Percentiles rank a stretch among this genome's conserved stretches.
Conservation (phyloP, 2,329 filamentous ascomycete species). For the Colletotrichum chlorophyti region DNA sequence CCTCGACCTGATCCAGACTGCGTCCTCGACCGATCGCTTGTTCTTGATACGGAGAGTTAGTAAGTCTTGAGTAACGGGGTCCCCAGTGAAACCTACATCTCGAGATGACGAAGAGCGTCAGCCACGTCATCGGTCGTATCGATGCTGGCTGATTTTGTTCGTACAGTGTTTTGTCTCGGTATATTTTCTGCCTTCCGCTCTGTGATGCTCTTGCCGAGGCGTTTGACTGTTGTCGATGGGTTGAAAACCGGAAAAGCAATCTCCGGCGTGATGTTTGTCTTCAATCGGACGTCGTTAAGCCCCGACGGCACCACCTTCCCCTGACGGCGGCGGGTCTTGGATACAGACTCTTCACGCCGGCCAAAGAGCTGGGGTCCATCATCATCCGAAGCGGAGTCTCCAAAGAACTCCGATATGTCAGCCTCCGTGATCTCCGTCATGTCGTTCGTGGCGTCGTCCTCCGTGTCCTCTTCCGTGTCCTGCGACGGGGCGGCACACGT, state of each 20-base stretch:
- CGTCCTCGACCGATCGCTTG: neutral
- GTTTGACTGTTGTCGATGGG: neutral
- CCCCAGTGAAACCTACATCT: constrained; percentile 1
- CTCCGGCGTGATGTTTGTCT: neutral
- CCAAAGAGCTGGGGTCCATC: neutral
- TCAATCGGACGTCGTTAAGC: neutral
- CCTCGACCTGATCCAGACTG: neutral
- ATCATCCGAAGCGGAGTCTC: constrained; percentile 7
- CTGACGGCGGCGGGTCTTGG: neutral
- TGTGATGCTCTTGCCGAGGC: neutral
- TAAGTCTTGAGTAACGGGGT: neutral
- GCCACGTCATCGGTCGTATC: constrained; percentile 19
- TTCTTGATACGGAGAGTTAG: neutral
- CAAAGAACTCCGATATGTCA: constrained; percentile 21
- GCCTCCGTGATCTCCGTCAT: constrained; percentile 23
- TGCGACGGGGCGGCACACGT: neutral
- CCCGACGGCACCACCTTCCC: neutral
- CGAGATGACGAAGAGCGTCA: constrained; percentile 9
- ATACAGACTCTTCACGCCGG: neutral
- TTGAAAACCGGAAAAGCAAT: neutral
- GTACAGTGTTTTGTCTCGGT: neutral
- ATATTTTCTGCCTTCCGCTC: neutral
- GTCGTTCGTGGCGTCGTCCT: constrained; percentile 4
- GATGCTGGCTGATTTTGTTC: neutral
- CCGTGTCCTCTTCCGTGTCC: neutral